Evolutionary conservation across 768 basidiomycete genomes (phyloP), one percentile per base, ranked within the genome.

Genomic region (Leccinellum luteum): DNA sequence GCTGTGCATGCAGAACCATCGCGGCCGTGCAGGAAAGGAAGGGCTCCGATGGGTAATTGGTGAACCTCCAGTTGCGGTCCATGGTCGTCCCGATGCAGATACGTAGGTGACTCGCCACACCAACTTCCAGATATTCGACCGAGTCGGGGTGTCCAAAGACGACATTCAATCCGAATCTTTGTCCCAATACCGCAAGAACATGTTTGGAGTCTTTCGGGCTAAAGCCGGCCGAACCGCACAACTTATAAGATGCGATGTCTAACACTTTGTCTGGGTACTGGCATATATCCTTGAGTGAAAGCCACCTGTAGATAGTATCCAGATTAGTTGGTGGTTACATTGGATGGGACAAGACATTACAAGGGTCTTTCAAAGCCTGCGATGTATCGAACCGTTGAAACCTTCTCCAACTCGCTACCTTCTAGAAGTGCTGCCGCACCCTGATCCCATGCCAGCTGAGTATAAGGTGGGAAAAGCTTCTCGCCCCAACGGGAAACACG

Each of bases 1-100:
- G 51, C 6, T 4, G 5, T 4, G 0, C 3, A 4, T 65, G 61
- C n/a, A 56, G 35, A 13, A 34, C 13, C 14, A 8, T 10, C n/a
- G 59, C 61, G 1, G 61, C 57, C 8, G 51, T 34, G 14, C 50
- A 63, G 3, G 61, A 66, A 10, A 66, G 15, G 19, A 65, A 12
- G 4, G 63, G 55, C 21, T 67, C 60, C 15, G 59, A 65, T 14
- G 65, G 58, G 35, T 61, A 60, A 15, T 34, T 32, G 9, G 64
- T 62, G 19, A 57, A 62, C 19, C 48, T 44, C 56, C 64, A 52
- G n/a, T 43, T 43, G 15, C 59, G 51, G 34, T 58, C 59, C 41
- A 44, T 19, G 13, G 57, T 59, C 5, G 32, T 58, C 35, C 27
- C 30, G 21, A 53, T 53, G 30, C 56, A 61, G 8, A 60, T 30